Percentiles rank a stretch among this genome's conserved stretches.
phyloP scores from a whole-genome alignment of 2,329 filamentous ascomycete species.

The Phialophora expanda region DNA sequence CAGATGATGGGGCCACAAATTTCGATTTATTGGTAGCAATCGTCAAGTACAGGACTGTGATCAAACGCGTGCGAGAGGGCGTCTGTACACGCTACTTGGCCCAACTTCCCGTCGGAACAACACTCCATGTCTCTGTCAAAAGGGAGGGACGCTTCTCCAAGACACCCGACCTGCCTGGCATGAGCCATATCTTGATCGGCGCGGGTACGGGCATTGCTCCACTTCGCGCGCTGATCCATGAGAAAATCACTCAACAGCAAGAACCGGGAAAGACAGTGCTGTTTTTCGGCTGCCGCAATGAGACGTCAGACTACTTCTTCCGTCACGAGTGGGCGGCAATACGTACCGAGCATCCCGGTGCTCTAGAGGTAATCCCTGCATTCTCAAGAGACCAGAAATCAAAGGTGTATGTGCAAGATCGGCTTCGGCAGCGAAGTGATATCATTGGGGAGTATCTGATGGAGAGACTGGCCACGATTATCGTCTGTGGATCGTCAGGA shows the following conservation, averaged over 20 bases:
- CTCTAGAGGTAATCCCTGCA: conserved; percentile 64
- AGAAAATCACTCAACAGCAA: conserved; percentile 27
- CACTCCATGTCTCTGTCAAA: conserved; percentile 60
- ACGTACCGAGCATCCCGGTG: background rate
- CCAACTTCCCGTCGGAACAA: conserved; percentile 62
- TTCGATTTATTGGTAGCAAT: conserved; percentile 82
- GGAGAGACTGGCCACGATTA: conserved; percentile 57
- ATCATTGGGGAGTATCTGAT: conserved; percentile 60
- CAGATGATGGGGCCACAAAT: conserved; percentile 48
- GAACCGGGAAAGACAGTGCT: conserved; percentile 61
- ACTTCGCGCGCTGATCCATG: conserved; percentile 58
- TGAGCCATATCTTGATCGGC: conserved; percentile 59
- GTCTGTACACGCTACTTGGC: conserved; percentile 89
- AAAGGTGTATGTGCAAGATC: conserved; percentile 72
- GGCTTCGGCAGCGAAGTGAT: conserved; percentile 58
- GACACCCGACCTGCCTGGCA: conserved; percentile 4
- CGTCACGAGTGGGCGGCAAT: conserved; percentile 70
- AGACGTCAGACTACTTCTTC: conserved; percentile 79
- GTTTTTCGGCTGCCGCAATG: conserved; percentile 84
- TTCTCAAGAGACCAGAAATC: conserved; percentile 72
- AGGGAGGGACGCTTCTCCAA: conserved; percentile 34
- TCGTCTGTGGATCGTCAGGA: conserved; percentile 64
- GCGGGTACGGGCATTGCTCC: conserved; percentile 43
- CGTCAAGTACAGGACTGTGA: conserved; percentile 87
- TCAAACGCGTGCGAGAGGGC: conserved; percentile 81